phyloP scores from a whole-genome alignment of 192 early-diverging fungal species.

The Dimargaris cristalligena region DNA sequence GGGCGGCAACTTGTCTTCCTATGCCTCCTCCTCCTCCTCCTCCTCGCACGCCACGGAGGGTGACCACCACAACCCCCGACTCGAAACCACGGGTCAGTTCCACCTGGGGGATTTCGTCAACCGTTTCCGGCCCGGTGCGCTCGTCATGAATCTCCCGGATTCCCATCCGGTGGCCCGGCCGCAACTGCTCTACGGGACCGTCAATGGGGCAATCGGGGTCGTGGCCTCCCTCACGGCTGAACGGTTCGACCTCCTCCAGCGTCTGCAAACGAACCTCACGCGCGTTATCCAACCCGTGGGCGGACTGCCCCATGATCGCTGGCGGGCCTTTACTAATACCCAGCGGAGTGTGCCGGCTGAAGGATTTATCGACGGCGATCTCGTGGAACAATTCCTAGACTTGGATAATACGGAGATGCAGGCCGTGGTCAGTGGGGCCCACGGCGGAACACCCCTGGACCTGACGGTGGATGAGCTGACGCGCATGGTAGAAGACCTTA shows the following conservation, averaged over 20 bases:
- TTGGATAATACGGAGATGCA: conserved; percentile 28
- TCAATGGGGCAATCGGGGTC: conserved; percentile 65
- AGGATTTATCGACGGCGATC: conserved; percentile 76
- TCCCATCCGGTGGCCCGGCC: conserved; percentile 34
- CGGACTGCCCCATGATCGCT: conserved; percentile 40
- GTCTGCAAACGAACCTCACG: conserved; percentile 47
- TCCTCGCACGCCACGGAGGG: neutral
- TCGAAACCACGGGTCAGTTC: conserved; percentile 46
- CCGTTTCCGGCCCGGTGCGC: conserved; percentile 53
- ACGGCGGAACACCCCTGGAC: neutral
- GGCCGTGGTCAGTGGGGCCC: conserved; percentile 14
- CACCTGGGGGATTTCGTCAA: conserved; percentile 75
- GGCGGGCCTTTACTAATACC: conserved; percentile 45
- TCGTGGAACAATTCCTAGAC: conserved; percentile 75
- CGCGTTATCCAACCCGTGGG: conserved; percentile 36
- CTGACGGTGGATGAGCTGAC: conserved; percentile 9
- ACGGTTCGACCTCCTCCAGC: conserved; percentile 33
- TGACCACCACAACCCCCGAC: conserved; percentile 24
- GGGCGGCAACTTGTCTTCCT: conserved; percentile 19
- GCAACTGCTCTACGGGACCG: conserved; percentile 53
- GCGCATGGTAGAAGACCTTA: conserved; percentile 6
- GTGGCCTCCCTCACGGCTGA: conserved; percentile 46
- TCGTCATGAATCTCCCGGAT: conserved; percentile 57
- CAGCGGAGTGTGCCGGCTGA: conserved; percentile 22
- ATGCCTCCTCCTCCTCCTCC: neutral